A percentile compares a stretch with the other conserved stretches of the same genome.
phyloP scores from a whole-genome alignment of 495 filamentous ascomycete species.

The Penicillium samsonianum region DNA sequence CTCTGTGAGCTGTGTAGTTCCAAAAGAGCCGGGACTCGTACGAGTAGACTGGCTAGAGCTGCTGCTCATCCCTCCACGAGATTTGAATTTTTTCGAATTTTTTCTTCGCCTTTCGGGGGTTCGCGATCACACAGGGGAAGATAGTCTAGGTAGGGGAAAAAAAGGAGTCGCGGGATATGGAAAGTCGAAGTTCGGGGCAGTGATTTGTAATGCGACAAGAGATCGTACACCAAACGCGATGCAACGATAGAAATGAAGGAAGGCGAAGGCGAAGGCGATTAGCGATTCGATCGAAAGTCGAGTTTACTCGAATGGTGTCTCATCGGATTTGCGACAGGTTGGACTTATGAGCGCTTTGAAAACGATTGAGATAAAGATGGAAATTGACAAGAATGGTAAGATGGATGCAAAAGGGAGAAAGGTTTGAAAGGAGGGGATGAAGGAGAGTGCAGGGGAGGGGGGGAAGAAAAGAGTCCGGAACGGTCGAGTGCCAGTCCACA shows the following conservation, averaged over 20 bases:
- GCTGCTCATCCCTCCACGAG: constrained; percentile 50
- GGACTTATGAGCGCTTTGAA: constrained; percentile 4
- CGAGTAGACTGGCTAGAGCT: constrained; percentile 51
- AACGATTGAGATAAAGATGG: constrained; percentile 24
- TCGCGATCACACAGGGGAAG: constrained; percentile 18
- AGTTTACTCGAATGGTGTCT: constrained; percentile 18
- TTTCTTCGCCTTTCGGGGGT: constrained; percentile 31
- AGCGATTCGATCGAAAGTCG: constrained; percentile 24
- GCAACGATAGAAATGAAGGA: constrained; percentile 18
- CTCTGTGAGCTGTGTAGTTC: constrained; percentile 48
- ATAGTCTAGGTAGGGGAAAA: neutral
- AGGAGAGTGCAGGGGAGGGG: constrained; percentile 20
- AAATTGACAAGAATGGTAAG: constrained; percentile 14
- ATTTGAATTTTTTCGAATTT: constrained; percentile 16
- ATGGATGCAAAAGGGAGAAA: constrained; percentile 18
- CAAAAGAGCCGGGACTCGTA: constrained; percentile 51
- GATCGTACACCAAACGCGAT: constrained; percentile 10
- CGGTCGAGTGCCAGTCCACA: constrained; percentile 27
- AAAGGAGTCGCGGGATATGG: constrained; percentile 23
- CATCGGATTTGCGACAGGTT: constrained; percentile 32
- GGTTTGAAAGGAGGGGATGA: constrained; percentile 14
- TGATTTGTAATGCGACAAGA: constrained; percentile 20
- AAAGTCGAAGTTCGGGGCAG: constrained; percentile 23
- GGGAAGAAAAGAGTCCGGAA: constrained; percentile 35
- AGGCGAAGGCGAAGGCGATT: constrained; percentile 11